Evolutionary conservation across 495 filamentous ascomycete genomes (phyloP).

Genomic region (Neurospora sp.): DNA sequence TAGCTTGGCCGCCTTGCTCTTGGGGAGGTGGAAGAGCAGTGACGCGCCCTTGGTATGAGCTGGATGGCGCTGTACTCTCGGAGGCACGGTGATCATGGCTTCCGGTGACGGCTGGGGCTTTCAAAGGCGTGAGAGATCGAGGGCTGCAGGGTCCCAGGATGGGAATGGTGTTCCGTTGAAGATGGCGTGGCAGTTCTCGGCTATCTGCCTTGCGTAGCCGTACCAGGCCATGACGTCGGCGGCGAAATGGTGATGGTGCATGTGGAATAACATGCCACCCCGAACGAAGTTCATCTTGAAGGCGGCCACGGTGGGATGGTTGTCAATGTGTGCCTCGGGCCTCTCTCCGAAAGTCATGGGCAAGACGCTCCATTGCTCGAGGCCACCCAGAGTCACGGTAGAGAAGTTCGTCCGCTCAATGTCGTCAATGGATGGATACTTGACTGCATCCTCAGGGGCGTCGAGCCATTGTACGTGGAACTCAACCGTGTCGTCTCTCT

Average conservation of each 20-base stretch:
- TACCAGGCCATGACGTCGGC: constrained; percentile 37
- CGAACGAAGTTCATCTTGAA: constrained; percentile 35
- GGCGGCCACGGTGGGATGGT: constrained; percentile 23
- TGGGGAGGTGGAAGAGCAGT: constrained; percentile 32
- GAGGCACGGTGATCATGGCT: not conserved
- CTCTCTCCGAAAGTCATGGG: constrained; percentile 34
- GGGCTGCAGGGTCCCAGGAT: constrained; percentile 22
- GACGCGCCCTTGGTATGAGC: constrained; percentile 15
- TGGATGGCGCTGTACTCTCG: constrained; percentile 19
- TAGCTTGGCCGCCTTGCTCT: constrained; percentile 31
- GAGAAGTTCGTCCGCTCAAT: constrained; percentile 23
- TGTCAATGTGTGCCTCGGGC: constrained; percentile 26
- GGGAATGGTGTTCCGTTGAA: constrained; percentile 21
- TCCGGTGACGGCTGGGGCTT: constrained; percentile 15
- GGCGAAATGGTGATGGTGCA: constrained; percentile 34
- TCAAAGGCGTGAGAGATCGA: constrained; percentile 28
- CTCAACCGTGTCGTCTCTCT: constrained; percentile 27
- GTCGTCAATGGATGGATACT: constrained; percentile 20
- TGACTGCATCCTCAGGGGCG: constrained; percentile 13
- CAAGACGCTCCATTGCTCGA: constrained; percentile 20
- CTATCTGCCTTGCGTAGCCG: constrained; percentile 27
- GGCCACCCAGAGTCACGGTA: constrained; percentile 20
- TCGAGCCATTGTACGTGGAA: constrained; percentile 35
- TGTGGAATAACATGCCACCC: constrained; percentile 32
- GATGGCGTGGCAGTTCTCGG: constrained; percentile 33